Conservation (phyloP, 2,329 filamentous ascomycete species). For the Aspergillus pseudonomiae region DNA sequence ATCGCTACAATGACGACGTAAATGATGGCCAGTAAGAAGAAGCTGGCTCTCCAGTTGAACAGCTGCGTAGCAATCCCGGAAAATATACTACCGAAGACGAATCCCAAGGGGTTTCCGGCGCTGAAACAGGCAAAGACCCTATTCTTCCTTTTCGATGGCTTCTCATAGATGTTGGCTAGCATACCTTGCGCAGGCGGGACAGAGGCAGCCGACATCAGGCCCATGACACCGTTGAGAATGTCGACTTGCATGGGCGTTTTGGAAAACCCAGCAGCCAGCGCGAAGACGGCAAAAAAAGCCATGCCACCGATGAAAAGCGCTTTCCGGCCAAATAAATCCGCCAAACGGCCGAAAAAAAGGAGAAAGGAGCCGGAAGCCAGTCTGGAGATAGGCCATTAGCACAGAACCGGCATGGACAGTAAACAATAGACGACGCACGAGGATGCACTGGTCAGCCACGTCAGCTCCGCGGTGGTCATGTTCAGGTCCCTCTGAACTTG, state of each 20-base stretch:
- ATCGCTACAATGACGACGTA: conserved; percentile 67
- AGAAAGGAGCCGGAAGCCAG: conserved; percentile 67
- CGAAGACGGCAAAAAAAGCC: conserved; percentile 60
- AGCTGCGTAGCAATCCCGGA: conserved; percentile 64
- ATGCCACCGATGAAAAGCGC: conserved; percentile 63
- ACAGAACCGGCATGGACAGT: neutral
- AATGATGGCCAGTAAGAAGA: conserved; percentile 29
- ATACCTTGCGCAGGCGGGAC: conserved; percentile 67
- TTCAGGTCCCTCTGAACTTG: conserved; percentile 61
- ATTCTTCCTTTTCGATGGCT: conserved; percentile 65
- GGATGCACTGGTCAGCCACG: conserved; percentile 67
- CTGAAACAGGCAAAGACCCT: conserved; percentile 65
- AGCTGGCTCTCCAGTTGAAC: conserved; percentile 66
- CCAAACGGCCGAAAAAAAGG: conserved; percentile 66
- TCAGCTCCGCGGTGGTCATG: conserved; percentile 67
- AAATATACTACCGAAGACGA: conserved; percentile 61
- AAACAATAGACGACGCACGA: conserved; percentile 44
- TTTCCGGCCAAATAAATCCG: conserved; percentile 68
- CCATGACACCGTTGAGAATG: conserved; percentile 65
- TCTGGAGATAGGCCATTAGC: conserved; percentile 31
- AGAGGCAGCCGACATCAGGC: conserved; percentile 65
- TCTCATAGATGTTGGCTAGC: conserved; percentile 65
- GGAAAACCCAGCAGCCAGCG: conserved; percentile 63
- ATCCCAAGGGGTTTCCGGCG: conserved; percentile 61
- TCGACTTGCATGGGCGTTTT: conserved; percentile 62